Percentiles rank a stretch among this genome's conserved stretches.
These are phyloP conservation scores for Neopestalotiopsis rosae DNA, from an alignment of 2,329 filamentous ascomycete genomes.

Conservation along the genomic window DNA sequence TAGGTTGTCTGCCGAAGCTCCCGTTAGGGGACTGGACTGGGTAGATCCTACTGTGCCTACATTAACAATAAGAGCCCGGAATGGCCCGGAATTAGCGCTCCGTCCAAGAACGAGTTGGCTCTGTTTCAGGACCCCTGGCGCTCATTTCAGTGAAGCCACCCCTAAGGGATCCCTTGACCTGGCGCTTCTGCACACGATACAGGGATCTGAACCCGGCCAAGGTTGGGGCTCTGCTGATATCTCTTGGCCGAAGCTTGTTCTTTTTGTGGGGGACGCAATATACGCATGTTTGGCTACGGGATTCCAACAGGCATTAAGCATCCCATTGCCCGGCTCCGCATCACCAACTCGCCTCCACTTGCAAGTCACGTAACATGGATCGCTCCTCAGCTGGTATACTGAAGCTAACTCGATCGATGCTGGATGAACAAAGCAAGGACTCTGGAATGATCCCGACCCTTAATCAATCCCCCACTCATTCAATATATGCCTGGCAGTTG, in stretches of 20 bases:
- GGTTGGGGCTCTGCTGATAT: neutral
- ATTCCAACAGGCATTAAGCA: neutral
- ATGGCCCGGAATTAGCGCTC: slow-evolving; percentile 4
- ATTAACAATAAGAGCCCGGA: neutral
- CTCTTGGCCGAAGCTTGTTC: slow-evolving; percentile 16
- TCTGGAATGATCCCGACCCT: neutral
- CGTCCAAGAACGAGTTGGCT: neutral
- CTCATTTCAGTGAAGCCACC: slow-evolving; percentile 15
- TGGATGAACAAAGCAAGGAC: neutral
- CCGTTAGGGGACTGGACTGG: neutral
- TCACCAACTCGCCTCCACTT: neutral
- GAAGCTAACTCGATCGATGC: neutral
- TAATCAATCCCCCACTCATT: neutral
- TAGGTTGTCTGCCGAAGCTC: neutral
- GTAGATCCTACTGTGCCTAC: neutral
- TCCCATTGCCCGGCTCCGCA: neutral
- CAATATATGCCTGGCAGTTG: slow-evolving; percentile 14
- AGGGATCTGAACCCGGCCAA: neutral
- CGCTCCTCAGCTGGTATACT: neutral
- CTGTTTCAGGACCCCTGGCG: slow-evolving; percentile 13
- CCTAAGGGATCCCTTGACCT: neutral
- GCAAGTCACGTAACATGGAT: neutral
- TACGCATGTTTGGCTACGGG: slow-evolving; percentile 5
- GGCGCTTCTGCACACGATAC: neutral
- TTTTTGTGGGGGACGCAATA: slow-evolving; percentile 14